These are phyloP conservation scores for Fusarium solani-melongenae DNA, from an alignment of 2,329 filamentous ascomycete genomes.

Conservation along the genomic window DNA sequence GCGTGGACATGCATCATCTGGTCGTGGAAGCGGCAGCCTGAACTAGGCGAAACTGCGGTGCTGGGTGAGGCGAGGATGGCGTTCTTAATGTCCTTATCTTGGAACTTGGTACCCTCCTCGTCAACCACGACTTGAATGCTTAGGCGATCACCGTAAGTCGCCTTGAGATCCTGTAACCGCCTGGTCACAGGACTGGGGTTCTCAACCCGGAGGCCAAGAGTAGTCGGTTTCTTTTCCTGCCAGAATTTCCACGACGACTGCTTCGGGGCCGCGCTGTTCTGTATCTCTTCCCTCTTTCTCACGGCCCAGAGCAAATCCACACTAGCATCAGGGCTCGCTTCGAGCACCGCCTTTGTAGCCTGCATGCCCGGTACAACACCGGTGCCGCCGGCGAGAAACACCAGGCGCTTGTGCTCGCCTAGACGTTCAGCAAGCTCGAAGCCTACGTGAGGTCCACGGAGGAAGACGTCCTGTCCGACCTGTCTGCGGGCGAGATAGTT, in stretches of 20 bases:
- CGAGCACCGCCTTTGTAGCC: slow-evolving; percentile 72
- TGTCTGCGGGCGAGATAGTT: slow-evolving; percentile 77
- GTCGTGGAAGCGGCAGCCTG: slow-evolving; percentile 46
- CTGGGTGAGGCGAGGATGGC: slow-evolving; percentile 38
- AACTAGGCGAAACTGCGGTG: slow-evolving; percentile 5
- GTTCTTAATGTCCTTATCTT: slow-evolving; percentile 58
- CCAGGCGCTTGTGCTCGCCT: slow-evolving; percentile 57
- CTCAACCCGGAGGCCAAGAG: slow-evolving; percentile 36
- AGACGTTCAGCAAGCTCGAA: slow-evolving; percentile 60
- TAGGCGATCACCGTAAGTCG: slow-evolving; percentile 65
- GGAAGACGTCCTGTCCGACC: slow-evolving; percentile 72
- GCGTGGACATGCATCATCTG: slow-evolving; percentile 43
- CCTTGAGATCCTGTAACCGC: slow-evolving; percentile 73
- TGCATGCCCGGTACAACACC: slow-evolving; percentile 93
- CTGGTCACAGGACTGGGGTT: slow-evolving; percentile 63
- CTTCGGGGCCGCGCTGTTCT: slow-evolving; percentile 26
- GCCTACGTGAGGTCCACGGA: slow-evolving; percentile 83
- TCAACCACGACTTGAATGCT: slow-evolving; percentile 83
- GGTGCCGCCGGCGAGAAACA: slow-evolving; percentile 93
- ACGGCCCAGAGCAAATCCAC: slow-evolving; percentile 88
- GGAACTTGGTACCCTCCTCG: slow-evolving; percentile 77
- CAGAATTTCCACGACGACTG: slow-evolving; percentile 44
- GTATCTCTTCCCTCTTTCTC: slow-evolving; percentile 66
- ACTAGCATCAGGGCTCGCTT: slow-evolving; percentile 43
- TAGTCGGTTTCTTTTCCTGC: slow-evolving; percentile 23